Evolutionary conservation across 2,329 filamentous ascomycete species (phyloP).

Genomic region (Mycosphaerella arachidis): DNA sequence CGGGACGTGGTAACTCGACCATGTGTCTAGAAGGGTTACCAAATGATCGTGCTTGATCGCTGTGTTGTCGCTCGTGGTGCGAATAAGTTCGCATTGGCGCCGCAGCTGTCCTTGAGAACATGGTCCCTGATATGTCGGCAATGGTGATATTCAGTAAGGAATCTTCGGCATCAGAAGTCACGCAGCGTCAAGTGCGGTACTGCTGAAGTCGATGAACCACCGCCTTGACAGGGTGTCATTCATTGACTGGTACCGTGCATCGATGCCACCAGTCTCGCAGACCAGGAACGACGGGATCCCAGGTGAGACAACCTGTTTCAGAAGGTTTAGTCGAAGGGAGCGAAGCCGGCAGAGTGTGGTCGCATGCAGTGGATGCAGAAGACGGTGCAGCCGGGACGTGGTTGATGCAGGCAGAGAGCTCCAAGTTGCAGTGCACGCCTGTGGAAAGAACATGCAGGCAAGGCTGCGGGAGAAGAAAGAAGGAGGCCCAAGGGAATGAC

Average conservation of each 20-base stretch:
- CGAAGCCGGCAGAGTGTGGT: neutral
- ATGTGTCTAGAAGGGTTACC: constrained; percentile 9
- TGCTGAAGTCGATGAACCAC: neutral
- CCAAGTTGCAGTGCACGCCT: neutral
- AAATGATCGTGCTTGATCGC: constrained; percentile 15
- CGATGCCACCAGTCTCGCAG: neutral
- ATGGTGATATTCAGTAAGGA: constrained; percentile 5
- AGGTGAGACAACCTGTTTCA: constrained; percentile 2
- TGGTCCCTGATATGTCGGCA: constrained; percentile 4
- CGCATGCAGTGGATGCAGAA: constrained; percentile 6
- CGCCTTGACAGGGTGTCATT: neutral
- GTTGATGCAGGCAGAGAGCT: neutral
- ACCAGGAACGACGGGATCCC: neutral
- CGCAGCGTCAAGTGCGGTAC: neutral
- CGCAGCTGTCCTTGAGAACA: constrained; percentile 11
- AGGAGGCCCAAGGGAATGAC: neutral
- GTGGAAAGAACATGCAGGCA: neutral
- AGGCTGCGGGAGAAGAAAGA: constrained; percentile 1
- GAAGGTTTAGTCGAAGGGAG: neutral
- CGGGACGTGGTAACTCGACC: constrained; percentile 25
- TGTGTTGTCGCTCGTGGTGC: constrained; percentile 18
- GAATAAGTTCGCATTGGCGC: constrained; percentile 7
- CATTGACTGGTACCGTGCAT: constrained; percentile 1
- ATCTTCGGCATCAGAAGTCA: constrained; percentile 2
- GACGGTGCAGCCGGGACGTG: neutral